phyloP scores from a whole-genome alignment of 2,329 filamentous ascomycete genomes.

The Lecanicillium sp. region DNA sequence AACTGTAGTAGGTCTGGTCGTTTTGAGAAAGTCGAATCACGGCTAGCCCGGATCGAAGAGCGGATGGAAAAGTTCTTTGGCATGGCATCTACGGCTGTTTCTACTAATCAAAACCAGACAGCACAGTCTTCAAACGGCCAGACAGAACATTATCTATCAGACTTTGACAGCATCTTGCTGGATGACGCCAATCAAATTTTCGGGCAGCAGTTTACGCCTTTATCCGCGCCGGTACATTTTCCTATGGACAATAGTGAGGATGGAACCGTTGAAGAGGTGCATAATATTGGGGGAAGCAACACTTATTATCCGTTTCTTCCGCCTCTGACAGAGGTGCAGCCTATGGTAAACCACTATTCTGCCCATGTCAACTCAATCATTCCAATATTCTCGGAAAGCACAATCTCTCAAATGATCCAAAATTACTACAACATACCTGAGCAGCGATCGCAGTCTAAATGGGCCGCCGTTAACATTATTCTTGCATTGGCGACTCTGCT shows the following conservation, averaged over 20 bases:
- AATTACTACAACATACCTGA: slow-evolving; percentile 21
- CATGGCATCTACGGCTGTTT: too few relatives aligned
- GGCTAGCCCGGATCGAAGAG: too few relatives aligned
- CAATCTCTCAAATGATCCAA: slow-evolving; percentile 27
- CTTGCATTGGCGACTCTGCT: slow-evolving; percentile 26
- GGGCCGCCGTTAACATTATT: slow-evolving; percentile 31
- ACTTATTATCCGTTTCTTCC: slow-evolving; percentile 16
- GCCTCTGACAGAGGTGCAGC: slow-evolving; percentile 24
- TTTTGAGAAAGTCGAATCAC: too few relatives aligned
- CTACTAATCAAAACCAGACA: too few relatives aligned
- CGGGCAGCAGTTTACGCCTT: too few relatives aligned
- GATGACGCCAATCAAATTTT: too few relatives aligned
- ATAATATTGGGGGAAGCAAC: slow-evolving; percentile 7
- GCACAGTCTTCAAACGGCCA: too few relatives aligned
- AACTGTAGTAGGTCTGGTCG: too few relatives aligned
- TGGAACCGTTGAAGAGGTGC: slow-evolving; percentile 11
- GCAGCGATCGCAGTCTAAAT: slow-evolving; percentile 16
- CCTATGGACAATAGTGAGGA: neutral
- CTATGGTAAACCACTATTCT: slow-evolving; percentile 29
- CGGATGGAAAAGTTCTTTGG: too few relatives aligned
- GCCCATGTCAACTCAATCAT: slow-evolving; percentile 24
- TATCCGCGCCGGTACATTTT: neutral
- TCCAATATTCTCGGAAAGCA: slow-evolving; percentile 27
- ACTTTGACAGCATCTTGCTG: too few relatives aligned
- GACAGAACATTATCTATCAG: too few relatives aligned